Conservation (phyloP, 1,284 basidiomycete species). For the Boletus smithii region DNA sequence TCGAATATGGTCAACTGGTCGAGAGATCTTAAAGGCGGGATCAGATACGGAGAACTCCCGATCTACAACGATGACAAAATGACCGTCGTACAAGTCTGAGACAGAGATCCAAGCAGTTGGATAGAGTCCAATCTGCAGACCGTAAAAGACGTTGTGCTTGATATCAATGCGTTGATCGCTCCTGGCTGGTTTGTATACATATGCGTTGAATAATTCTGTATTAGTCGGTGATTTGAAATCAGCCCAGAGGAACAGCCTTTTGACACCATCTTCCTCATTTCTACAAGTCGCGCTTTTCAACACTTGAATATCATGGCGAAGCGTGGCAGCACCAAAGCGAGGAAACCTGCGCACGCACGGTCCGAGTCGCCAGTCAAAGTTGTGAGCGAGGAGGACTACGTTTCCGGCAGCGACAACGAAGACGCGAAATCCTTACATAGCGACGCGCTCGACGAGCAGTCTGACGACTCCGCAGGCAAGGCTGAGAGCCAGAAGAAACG, state of each 20-base stretch:
- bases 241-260: too few relatives aligned
- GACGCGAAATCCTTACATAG: slow-evolving; percentile 37
- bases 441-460: slow-evolving; percentile 48
- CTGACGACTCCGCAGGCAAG: slow-evolving; percentile 4
- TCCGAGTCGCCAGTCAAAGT: slow-evolving; percentile 9
- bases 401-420: slow-evolving; percentile 11
- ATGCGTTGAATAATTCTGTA: too few relatives aligned
- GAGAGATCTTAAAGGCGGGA: slow-evolving; percentile 15
- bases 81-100: slow-evolving; percentile 8
- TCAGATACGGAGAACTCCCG: slow-evolving; percentile 34
- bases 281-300: too few relatives aligned
- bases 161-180: slow-evolving; percentile 22
- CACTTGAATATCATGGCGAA: slow-evolving; percentile 16
- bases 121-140: slow-evolving; percentile 7
- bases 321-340: slow-evolving; percentile 9
- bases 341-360: slow-evolving; percentile 1
- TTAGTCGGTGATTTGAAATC: too few relatives aligned
- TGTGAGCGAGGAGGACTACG: slow-evolving; percentile 13
- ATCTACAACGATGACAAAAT: slow-evolving; percentile 34
- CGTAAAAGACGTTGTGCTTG: background rate
- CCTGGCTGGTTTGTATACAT: too few relatives aligned
- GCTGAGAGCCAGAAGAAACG: slow-evolving; percentile 17
- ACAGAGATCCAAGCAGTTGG: background rate
- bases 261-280: too few relatives aligned
- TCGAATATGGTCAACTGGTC: slow-evolving; percentile 16